A percentile compares a stretch with the other conserved stretches of the same genome.
phyloP scores from a whole-genome alignment of 148 eudicot species.

The Pouteria glomerata region DNA sequence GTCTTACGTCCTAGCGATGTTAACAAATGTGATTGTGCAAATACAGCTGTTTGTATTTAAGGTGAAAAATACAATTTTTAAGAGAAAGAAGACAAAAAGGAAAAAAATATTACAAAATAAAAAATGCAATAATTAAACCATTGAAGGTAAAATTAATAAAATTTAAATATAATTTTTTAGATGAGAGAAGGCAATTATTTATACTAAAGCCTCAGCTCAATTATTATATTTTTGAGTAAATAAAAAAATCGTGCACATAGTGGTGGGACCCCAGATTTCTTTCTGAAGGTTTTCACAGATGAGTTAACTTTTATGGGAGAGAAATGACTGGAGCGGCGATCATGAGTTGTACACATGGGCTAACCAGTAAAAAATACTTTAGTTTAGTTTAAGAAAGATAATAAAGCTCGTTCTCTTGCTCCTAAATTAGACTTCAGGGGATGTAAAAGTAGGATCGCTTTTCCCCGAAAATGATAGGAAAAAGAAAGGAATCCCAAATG shows the following conservation, averaged over 20 bases:
- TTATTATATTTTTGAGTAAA: neutral
- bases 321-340: neutral
- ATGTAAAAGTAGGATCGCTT: conserved; percentile 1
- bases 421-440: neutral
- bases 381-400: neutral
- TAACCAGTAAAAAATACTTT: neutral
- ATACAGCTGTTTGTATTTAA: no score
- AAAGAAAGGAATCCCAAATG: neutral
- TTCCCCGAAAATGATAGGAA: neutral
- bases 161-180: no score
- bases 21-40: no score
- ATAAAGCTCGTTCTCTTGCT: neutral
- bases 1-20: no score
- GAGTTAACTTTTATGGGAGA: neutral
- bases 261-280: neutral
- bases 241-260: neutral
- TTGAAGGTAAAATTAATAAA: no score
- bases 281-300: neutral
- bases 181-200: no score
- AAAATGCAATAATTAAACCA: no score
- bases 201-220: no score
- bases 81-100: no score
- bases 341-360: conserved; percentile 14
- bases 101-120: no score
- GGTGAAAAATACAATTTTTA: no score